Conservation (phyloP, 306 rosid genomes). For the Aeschynomene evenia region DNA sequence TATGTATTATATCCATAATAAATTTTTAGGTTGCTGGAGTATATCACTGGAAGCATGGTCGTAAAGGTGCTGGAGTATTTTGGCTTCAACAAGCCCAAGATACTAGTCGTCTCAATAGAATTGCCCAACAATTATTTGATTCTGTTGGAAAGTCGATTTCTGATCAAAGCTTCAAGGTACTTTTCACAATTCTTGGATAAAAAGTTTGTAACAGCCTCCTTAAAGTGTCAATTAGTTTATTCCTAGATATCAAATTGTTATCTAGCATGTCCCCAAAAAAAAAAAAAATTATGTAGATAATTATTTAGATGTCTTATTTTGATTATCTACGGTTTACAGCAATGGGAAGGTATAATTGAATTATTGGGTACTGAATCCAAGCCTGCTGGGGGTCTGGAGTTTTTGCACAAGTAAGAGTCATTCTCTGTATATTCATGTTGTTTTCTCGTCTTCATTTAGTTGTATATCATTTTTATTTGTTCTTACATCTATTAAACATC, state of each 20-base stretch:
- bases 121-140: conserved; percentile 86
- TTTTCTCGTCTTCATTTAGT: conserved; percentile 21
- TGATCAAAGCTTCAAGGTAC: conserved; percentile 89
- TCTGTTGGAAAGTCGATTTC: conserved; percentile 92
- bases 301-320: conserved; percentile 19
- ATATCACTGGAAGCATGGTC: conserved; percentile 92
- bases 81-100: conserved; percentile 96
- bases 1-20: not conserved
- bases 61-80: conserved; percentile 79
- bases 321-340: conserved; percentile 47
- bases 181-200: conserved; percentile 9
- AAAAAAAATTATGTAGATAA: conserved; percentile 3
- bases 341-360: conserved; percentile 96
- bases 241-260: not conserved
- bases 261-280: too few species aligned
- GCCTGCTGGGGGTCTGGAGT: conserved; percentile 87
- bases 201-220: conserved; percentile 8
- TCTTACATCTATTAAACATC: conserved; percentile 24
- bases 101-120: conserved; percentile 71
- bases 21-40: conserved; percentile 81
- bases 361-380: conserved; percentile 88
- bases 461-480: conserved; percentile 12
- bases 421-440: conserved; percentile 19
- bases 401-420: conserved; percentile 78
- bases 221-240: not conserved